These are phyloP conservation scores for Ceratocystis huliohia DNA, from an alignment of 2,329 filamentous ascomycete species.

Conservation along the genomic window DNA sequence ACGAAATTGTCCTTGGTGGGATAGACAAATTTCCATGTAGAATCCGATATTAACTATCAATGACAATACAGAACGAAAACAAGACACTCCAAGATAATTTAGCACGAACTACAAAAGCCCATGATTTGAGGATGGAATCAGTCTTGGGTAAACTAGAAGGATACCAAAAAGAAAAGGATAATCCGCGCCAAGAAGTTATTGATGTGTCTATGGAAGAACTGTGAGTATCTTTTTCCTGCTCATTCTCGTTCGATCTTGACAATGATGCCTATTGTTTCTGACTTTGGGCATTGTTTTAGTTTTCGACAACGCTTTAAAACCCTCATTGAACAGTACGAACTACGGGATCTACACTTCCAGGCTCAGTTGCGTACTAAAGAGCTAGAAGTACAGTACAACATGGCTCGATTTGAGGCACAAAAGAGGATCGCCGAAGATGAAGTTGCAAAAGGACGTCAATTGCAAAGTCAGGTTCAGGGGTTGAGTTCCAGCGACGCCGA, in stretches of 20 bases:
- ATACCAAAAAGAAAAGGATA: constrained; percentile 75
- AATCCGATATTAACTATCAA: background rate
- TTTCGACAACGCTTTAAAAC: constrained; percentile 84
- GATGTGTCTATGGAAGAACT: constrained; percentile 83
- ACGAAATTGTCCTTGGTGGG: background rate
- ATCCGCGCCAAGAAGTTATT: constrained; percentile 63
- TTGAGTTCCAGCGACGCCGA: constrained; percentile 95
- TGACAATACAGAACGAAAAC: constrained; percentile 60
- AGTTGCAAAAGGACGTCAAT: constrained; percentile 62
- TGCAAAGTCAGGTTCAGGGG: constrained; percentile 84
- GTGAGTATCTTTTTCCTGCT: constrained; percentile 40
- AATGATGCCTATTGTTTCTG: background rate
- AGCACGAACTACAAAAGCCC: constrained; percentile 65
- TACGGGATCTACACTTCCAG: constrained; percentile 88
- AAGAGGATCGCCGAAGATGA: constrained; percentile 80
- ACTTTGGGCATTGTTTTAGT: constrained; percentile 33
- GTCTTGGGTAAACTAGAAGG: constrained; percentile 76
- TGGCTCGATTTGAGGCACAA: constrained; percentile 78
- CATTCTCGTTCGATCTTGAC: background rate
- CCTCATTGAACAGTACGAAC: constrained; percentile 90
- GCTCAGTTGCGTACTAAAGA: constrained; percentile 88
- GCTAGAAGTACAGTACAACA: constrained; percentile 83
- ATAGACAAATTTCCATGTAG: background rate
- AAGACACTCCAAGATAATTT: constrained; percentile 80
- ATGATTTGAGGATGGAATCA: constrained; percentile 72